Conservation (phyloP, 164 flowering plant genomes). For the Litsea cubeba region DNA sequence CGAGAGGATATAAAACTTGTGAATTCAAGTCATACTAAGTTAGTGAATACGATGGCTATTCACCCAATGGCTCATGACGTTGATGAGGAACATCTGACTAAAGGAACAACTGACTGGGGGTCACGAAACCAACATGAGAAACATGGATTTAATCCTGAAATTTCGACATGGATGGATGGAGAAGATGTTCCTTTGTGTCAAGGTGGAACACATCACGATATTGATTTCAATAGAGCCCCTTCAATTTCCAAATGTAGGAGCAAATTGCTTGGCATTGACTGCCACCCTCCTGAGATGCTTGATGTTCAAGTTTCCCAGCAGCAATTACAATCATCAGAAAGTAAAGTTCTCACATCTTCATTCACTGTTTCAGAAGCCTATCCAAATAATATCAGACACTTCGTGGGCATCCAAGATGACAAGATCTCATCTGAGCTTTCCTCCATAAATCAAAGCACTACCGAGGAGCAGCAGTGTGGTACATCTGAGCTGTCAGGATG, state of each 20-base stretch:
- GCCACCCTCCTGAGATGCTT: conserved; percentile 1
- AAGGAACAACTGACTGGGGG: conserved; percentile 11
- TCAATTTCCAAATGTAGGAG: conserved; percentile 2
- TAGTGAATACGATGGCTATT: conserved; percentile 14
- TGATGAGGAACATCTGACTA: conserved; percentile 12
- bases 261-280: conserved; percentile 8
- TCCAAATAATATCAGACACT: conserved; percentile 8
- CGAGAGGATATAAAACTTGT: conserved; percentile 11
- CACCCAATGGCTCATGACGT: conserved; percentile 4
- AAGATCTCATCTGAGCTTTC: conserved; percentile 13
- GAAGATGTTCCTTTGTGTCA: conserved; percentile 11
- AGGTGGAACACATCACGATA: conserved; percentile 7
- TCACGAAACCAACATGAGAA: conserved; percentile 7
- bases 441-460: conserved; percentile 16
- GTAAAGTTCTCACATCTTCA: conserved; percentile 16
- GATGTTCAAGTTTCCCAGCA: conserved; percentile 6
- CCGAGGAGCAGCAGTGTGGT: conserved; percentile 16
- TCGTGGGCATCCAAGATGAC: conserved; percentile 10
- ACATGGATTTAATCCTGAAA: conserved; percentile 11
- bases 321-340: conserved; percentile 17
- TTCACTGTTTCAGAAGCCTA: conserved; percentile 10
- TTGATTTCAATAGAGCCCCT: conserved; percentile 6
- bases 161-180: conserved; percentile 14
- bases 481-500: conserved; percentile 7
- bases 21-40: conserved; percentile 17